Conservation (phyloP, 352 stramenopile genomes). For the Pythium myriotylum region DNA sequence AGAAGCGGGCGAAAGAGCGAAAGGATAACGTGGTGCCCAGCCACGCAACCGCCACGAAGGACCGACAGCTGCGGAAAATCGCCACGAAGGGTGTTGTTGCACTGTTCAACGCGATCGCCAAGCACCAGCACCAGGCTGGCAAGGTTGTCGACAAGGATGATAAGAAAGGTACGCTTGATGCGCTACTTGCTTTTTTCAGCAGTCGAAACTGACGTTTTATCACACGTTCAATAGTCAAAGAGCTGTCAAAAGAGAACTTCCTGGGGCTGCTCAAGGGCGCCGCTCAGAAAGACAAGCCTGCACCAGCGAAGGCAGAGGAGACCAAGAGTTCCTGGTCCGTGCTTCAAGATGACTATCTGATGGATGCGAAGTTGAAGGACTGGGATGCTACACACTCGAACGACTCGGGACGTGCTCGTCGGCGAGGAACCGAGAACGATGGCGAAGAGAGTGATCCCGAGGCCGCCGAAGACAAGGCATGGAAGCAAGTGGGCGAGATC, state of each 20-base stretch:
- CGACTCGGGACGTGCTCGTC: slow-evolving; percentile 20
- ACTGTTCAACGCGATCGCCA: slow-evolving; percentile 86
- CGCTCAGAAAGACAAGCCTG: slow-evolving; percentile 28
- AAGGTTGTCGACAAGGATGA: slow-evolving; percentile 63
- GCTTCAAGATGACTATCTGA: slow-evolving; percentile 88
- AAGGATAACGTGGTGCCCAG: slow-evolving; percentile 77
- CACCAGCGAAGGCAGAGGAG: slow-evolving; percentile 27
- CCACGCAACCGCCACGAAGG: slow-evolving; percentile 57
- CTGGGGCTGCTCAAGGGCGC: slow-evolving; percentile 73
- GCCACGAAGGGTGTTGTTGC: slow-evolving; percentile 86
- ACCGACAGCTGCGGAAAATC: slow-evolving; percentile 76
- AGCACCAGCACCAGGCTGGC: slow-evolving; percentile 78
- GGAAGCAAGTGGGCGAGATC: slow-evolving; percentile 57
- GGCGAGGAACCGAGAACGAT: slow-evolving; percentile 17
- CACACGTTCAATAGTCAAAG: slow-evolving; percentile 49
- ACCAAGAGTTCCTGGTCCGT: slow-evolving; percentile 77
- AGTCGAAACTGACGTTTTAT: not conserved
- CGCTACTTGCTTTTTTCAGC: not conserved
- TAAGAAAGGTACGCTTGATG: slow-evolving; percentile 52
- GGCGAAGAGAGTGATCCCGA: slow-evolving; percentile 63
- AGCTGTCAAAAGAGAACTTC: slow-evolving; percentile 87
- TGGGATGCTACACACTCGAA: slow-evolving; percentile 55
- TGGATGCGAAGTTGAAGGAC: slow-evolving; percentile 86
- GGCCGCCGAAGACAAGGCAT: slow-evolving; percentile 62
- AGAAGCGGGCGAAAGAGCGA: slow-evolving; percentile 75